Conservation (phyloP, 2,329 filamentous ascomycete genomes). For the Penicillium sclerotigenum region DNA sequence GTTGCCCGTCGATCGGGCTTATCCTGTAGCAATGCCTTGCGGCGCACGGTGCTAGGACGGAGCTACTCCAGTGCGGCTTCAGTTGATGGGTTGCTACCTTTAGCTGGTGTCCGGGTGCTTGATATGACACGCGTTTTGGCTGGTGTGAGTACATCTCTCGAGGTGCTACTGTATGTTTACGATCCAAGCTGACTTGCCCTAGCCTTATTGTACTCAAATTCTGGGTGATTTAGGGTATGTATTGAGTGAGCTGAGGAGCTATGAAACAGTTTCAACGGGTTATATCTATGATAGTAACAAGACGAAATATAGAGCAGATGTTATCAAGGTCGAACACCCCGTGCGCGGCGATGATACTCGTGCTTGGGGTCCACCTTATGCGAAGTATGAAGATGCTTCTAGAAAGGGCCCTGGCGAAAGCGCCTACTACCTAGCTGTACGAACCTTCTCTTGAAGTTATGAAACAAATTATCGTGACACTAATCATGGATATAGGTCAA, state of each 20-base stretch:
- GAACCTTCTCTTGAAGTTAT: constrained; percentile 19
- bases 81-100: constrained; percentile 56
- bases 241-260: neutral
- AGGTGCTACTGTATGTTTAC: neutral
- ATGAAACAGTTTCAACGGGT: neutral
- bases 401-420: constrained; percentile 74
- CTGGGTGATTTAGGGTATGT: constrained; percentile 89
- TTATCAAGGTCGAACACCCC: constrained; percentile 97
- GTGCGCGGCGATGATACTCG: constrained; percentile 87
- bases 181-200: constrained; percentile 15
- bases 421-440: constrained; percentile 87
- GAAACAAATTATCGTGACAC: neutral
- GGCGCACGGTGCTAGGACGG: constrained; percentile 28
- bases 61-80: constrained; percentile 43
- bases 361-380: constrained; percentile 95
- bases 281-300: neutral
- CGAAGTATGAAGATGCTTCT: constrained; percentile 63
- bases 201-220: constrained; percentile 98
- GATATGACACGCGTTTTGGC: constrained; percentile 97
- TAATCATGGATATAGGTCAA: constrained; percentile 63
- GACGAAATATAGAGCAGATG: constrained; percentile 66
- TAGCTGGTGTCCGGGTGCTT: constrained; percentile 82
- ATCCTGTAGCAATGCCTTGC: constrained; percentile 19
- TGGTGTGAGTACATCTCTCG: constrained; percentile 61
- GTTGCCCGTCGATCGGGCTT: constrained; percentile 24